phyloP scores from a whole-genome alignment of 352 stramenopile genomes.

The Peronospora belbahrii region DNA sequence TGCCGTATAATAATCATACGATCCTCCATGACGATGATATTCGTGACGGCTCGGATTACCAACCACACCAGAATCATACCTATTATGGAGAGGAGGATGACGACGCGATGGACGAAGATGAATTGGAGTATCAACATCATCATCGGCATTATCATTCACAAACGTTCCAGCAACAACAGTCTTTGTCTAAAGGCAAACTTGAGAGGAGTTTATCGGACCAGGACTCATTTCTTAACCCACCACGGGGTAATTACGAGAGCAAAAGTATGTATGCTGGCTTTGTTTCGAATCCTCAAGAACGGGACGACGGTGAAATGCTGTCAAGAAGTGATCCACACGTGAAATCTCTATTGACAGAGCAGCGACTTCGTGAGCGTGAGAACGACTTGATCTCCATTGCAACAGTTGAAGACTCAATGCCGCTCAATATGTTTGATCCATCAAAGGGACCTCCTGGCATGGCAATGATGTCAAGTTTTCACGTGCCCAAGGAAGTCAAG shows the following conservation, averaged over 20 bases:
- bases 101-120: conserved; percentile 16
- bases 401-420: conserved; percentile 40
- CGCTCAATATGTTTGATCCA: conserved; percentile 27
- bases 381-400: conserved; percentile 53
- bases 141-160: conserved; percentile 29
- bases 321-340: conserved; percentile 31
- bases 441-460: conserved; percentile 23
- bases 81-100: conserved; percentile 19
- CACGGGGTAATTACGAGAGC: conserved; percentile 12
- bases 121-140: conserved; percentile 31
- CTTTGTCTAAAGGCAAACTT: conserved; percentile 8
- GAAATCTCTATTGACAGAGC: conserved; percentile 53
- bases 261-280: conserved; percentile 21
- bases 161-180: conserved; percentile 15
- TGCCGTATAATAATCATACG: conserved; percentile 33
- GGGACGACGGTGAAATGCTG: conserved; percentile 11
- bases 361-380: conserved; percentile 55
- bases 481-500: conserved; percentile 24
- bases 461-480: conserved; percentile 17
- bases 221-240: conserved; percentile 21
- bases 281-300: conserved; percentile 3
- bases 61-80: conserved; percentile 29
- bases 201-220: conserved; percentile 25
- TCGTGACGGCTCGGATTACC: conserved; percentile 24
- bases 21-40: conserved; percentile 29